Evolutionary conservation across 1,284 basidiomycete genomes (phyloP).

Genomic region (Xerocomus amazonicus): DNA sequence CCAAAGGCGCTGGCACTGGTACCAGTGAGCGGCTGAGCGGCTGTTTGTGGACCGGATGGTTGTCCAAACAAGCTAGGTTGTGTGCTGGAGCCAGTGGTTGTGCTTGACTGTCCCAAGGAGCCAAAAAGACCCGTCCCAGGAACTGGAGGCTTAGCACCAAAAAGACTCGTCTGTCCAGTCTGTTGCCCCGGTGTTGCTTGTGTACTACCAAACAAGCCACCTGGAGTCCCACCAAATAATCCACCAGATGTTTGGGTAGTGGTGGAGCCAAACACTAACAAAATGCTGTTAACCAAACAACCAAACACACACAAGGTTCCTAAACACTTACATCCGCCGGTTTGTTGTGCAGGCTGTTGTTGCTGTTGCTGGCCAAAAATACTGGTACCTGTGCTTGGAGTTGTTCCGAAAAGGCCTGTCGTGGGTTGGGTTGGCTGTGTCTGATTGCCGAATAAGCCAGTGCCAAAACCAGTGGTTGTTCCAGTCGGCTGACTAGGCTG

Average conservation of each 20-base stretch:
- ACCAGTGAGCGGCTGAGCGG: constrained; percentile 28
- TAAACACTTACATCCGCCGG: constrained; percentile 29
- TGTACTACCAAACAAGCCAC: constrained; percentile 47
- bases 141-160: constrained; percentile 37
- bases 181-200: constrained; percentile 36
- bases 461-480: constrained; percentile 26
- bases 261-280: constrained; percentile 27
- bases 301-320: background rate
- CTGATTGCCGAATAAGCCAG: constrained; percentile 29
- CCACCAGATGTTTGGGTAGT: constrained; percentile 27
- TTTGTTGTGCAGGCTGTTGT: constrained; percentile 34
- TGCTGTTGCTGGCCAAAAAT: constrained; percentile 43
- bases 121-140: constrained; percentile 29
- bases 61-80: constrained; percentile 43
- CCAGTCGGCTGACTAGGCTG: constrained; percentile 32
- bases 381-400: constrained; percentile 19
- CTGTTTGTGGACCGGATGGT: constrained; percentile 36
- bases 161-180: constrained; percentile 32
- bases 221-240: constrained; percentile 33
- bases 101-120: constrained; percentile 35
- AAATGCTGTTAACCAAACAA: constrained; percentile 7
- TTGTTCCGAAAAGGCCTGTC: constrained; percentile 37
- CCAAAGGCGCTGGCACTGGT: constrained; percentile 34
- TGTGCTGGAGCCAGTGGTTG: constrained; percentile 29
- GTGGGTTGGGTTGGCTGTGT: constrained; percentile 33